These are phyloP conservation scores for Neofusicoccum parvum DNA, from an alignment of 2,329 filamentous ascomycete species.

Conservation along the genomic window DNA sequence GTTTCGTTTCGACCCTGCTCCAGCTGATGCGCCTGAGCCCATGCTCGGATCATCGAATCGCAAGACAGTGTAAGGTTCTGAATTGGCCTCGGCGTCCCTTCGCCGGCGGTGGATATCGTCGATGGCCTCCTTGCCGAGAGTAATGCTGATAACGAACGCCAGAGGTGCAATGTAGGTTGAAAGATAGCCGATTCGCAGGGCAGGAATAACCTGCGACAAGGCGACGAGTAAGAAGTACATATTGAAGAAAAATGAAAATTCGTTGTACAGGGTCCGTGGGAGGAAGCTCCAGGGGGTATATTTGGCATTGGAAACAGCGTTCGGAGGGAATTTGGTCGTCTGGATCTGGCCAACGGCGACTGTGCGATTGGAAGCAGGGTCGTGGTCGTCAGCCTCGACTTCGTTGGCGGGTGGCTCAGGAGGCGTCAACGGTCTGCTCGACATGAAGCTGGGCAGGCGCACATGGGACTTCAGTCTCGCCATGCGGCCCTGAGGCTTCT, in stretches of 20 bases:
- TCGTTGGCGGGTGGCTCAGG: slow-evolving; percentile 34
- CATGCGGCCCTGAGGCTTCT: slow-evolving; percentile 33
- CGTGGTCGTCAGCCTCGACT: slow-evolving; percentile 50
- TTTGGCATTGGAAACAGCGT: slow-evolving; percentile 94
- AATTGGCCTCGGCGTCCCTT: slow-evolving; percentile 91
- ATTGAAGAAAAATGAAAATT: slow-evolving; percentile 99
- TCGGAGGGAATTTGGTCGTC: slow-evolving; percentile 77
- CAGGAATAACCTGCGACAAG: slow-evolving; percentile 86
- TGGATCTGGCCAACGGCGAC: slow-evolving; percentile 77
- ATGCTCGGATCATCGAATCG: slow-evolving; percentile 64
- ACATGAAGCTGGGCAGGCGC: slow-evolving; percentile 69
- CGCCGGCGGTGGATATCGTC: slow-evolving; percentile 87
- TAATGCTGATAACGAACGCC: slow-evolving; percentile 88
- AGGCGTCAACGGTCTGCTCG: slow-evolving; percentile 31
- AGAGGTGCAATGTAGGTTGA: slow-evolving; percentile 92
- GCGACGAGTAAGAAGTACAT: slow-evolving; percentile 97
- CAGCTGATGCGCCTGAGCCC: slow-evolving; percentile 30
- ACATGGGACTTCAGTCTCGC: slow-evolving; percentile 56
- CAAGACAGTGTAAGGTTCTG: slow-evolving; percentile 81
- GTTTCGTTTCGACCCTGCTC: slow-evolving; percentile 33
- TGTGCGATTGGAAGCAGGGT: slow-evolving; percentile 70
- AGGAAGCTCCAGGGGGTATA: slow-evolving; percentile 95
- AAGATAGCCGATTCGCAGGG: slow-evolving; percentile 88
- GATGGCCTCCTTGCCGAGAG: slow-evolving; percentile 91
- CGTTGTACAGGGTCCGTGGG: slow-evolving; percentile 92